phyloP scores from a whole-genome alignment of 768 basidiomycete genomes.

The Ramaria sp. region DNA sequence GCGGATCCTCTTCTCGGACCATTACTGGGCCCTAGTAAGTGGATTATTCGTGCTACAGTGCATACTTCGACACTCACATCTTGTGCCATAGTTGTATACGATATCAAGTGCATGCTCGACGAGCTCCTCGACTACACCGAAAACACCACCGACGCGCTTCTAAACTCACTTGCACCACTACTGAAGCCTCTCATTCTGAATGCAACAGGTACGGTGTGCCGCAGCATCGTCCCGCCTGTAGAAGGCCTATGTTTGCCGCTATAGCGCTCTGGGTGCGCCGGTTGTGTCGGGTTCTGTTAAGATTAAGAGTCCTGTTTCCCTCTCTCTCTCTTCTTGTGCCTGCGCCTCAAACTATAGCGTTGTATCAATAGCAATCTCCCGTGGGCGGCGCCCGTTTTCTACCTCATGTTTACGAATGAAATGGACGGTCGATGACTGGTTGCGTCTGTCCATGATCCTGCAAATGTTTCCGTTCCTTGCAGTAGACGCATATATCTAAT shows the following conservation, averaged over 20 bases:
- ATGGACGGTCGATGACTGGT: no score
- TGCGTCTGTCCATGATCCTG: no score
- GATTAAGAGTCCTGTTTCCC: neutral
- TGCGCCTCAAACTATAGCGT: neutral
- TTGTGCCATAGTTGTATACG: slow-evolving; percentile 36
- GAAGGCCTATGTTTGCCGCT: neutral
- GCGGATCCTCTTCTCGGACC: slow-evolving; percentile 38
- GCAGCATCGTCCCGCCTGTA: neutral
- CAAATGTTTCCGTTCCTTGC: no score
- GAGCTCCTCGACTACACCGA: slow-evolving; percentile 37
- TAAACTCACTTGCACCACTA: slow-evolving; percentile 32
- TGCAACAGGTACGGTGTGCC: neutral
- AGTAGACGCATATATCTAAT: no score
- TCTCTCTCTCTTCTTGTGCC: neutral
- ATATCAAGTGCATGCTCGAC: slow-evolving; percentile 52
- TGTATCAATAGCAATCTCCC: slow-evolving; percentile 1
- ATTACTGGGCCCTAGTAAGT: slow-evolving; percentile 44
- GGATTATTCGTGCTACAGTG: neutral
- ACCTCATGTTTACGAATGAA: neutral
- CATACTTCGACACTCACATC: neutral
- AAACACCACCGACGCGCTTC: slow-evolving; percentile 35
- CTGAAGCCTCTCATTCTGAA: slow-evolving; percentile 16
- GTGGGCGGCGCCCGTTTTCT: neutral
- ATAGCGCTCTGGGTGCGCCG: neutral
- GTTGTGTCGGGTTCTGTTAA: neutral